Percentiles rank a stretch among this genome's conserved stretches.
phyloP scores from a whole-genome alignment of 495 filamentous ascomycete genomes.

The Penicillium psychrofluorescens region DNA sequence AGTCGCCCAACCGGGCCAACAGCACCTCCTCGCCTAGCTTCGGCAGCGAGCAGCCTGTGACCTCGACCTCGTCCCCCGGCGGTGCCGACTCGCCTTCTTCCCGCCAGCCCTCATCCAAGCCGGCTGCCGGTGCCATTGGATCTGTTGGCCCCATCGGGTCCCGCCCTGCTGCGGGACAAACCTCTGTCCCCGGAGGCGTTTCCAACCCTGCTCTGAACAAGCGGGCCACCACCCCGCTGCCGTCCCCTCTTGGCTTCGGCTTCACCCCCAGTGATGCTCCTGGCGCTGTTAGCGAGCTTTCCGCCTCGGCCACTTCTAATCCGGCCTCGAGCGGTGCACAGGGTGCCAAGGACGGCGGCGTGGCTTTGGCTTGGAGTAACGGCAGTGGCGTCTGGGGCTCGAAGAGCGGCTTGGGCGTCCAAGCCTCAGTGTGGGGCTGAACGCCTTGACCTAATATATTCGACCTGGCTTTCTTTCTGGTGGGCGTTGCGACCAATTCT shows the following conservation, averaged over 20 bases:
- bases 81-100: constrained; percentile 80
- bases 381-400: constrained; percentile 69
- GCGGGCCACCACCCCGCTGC: constrained; percentile 81
- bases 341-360: constrained; percentile 41
- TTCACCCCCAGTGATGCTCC: constrained; percentile 52
- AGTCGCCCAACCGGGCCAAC: constrained; percentile 70
- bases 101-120: constrained; percentile 47
- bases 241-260: constrained; percentile 74
- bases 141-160: constrained; percentile 91
- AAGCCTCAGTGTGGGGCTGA: constrained; percentile 75
- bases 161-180: constrained; percentile 54
- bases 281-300: constrained; percentile 45
- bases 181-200: constrained; percentile 27
- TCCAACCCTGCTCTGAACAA: constrained; percentile 68
- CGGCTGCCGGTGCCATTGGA: constrained; percentile 46
- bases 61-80: constrained; percentile 83
- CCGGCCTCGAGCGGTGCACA: constrained; percentile 26
- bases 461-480: constrained; percentile 6
- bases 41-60: constrained; percentile 67
- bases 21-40: constrained; percentile 73
- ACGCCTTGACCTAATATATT: constrained; percentile 1
- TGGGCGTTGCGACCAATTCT: constrained; percentile 16
- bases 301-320: constrained; percentile 56
- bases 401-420: constrained; percentile 61
- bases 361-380: constrained; percentile 63